Evolutionary conservation across 2,329 filamentous ascomycete genomes (phyloP).

Genomic region (Fonsecaea multimorphosa): DNA sequence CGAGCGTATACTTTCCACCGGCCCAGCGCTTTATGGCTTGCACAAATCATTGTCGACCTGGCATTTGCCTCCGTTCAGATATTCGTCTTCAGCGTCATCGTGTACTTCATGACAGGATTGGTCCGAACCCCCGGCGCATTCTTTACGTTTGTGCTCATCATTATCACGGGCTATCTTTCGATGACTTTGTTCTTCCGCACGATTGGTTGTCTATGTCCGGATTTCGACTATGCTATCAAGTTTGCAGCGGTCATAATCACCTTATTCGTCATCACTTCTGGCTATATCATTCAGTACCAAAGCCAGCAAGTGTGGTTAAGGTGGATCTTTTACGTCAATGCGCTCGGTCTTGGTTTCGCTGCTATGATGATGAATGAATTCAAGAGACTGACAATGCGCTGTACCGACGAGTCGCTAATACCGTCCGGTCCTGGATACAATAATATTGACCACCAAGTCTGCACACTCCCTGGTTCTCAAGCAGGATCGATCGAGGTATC

Average conservation of each 20-base stretch:
- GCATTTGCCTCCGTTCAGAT: slow-evolving; percentile 75
- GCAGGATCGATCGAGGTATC: slow-evolving; percentile 68
- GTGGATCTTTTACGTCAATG: slow-evolving; percentile 81
- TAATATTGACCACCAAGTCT: slow-evolving; percentile 77
- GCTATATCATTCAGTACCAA: slow-evolving; percentile 82
- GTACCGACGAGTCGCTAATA: slow-evolving; percentile 70
- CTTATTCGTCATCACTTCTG: slow-evolving; percentile 78
- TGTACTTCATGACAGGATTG: slow-evolving; percentile 79
- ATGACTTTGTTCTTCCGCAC: slow-evolving; percentile 82
- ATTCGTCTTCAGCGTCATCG: slow-evolving; percentile 72
- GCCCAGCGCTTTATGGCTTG: slow-evolving; percentile 81
- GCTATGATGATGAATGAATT: slow-evolving; percentile 90
- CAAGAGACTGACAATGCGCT: slow-evolving; percentile 69
- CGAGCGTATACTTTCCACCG: slow-evolving; percentile 82
- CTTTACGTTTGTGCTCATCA: slow-evolving; percentile 76
- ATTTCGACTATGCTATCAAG: slow-evolving; percentile 86
- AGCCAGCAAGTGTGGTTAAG: slow-evolving; percentile 75
- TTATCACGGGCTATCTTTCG: slow-evolving; percentile 70
- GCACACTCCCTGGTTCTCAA: slow-evolving; percentile 75
- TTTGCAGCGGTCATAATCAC: slow-evolving; percentile 80
- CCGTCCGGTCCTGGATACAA: slow-evolving; percentile 73
- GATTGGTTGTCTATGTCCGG: slow-evolving; percentile 74
- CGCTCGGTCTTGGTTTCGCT: slow-evolving; percentile 75
- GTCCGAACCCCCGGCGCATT: slow-evolving; percentile 74
- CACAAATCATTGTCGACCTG: slow-evolving; percentile 72